These are phyloP conservation scores for Capronia epimyces DNA, from an alignment of 2,329 filamentous ascomycete genomes.

Conservation along the genomic window DNA sequence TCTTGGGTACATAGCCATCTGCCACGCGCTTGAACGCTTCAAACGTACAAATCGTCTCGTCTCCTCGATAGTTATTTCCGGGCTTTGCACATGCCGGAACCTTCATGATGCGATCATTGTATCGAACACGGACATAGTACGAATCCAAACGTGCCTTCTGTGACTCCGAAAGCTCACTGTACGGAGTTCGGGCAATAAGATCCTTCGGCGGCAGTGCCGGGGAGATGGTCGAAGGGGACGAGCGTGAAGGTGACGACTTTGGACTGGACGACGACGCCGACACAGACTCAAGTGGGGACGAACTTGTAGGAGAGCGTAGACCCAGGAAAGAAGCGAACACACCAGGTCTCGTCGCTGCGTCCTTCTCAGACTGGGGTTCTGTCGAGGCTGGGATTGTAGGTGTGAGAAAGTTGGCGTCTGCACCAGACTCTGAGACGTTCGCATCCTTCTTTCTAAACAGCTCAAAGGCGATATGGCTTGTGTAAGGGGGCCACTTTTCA, in stretches of 20 bases:
- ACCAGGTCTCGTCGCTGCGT: slow-evolving; percentile 16
- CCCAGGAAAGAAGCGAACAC: slow-evolving; percentile 26
- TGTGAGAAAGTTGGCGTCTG: slow-evolving; percentile 27
- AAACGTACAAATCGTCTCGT: slow-evolving; percentile 85
- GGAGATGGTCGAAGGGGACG: slow-evolving; percentile 15
- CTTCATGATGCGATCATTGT: slow-evolving; percentile 77
- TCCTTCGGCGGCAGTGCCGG: slow-evolving; percentile 17
- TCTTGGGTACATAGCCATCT: slow-evolving; percentile 76
- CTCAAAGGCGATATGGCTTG: slow-evolving; percentile 85
- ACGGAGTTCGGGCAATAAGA: slow-evolving; percentile 56
- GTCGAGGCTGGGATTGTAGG: slow-evolving; percentile 29
- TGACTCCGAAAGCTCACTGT: slow-evolving; percentile 49
- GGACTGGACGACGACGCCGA: slow-evolving; percentile 15
- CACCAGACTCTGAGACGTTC: slow-evolving; percentile 24
- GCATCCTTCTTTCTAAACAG: slow-evolving; percentile 60
- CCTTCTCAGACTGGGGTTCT: slow-evolving; percentile 30
- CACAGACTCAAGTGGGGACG: slow-evolving; percentile 20
- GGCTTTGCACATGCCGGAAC: slow-evolving; percentile 72
- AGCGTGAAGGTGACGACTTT: slow-evolving; percentile 26
- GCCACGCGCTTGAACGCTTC: slow-evolving; percentile 88
- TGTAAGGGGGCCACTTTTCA: slow-evolving; percentile 83
- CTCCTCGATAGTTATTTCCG: slow-evolving; percentile 79
- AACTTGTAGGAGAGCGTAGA: slow-evolving; percentile 32
- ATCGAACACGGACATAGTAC: slow-evolving; percentile 84
- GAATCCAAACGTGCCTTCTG: slow-evolving; percentile 60